Conservation (phyloP, 2,329 filamentous ascomycete genomes). For the Triangularia verruculosa region DNA sequence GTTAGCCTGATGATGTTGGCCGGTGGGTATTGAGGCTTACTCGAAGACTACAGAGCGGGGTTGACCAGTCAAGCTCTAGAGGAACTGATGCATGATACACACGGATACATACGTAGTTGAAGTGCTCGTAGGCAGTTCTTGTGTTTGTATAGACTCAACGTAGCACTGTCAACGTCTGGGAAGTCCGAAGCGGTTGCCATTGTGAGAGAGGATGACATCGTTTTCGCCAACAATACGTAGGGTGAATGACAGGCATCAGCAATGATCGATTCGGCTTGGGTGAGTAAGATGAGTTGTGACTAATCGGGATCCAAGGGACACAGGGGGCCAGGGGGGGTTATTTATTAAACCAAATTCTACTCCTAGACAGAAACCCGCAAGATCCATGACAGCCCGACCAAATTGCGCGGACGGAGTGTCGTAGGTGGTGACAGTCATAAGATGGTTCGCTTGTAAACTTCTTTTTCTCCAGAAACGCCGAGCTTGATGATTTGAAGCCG, state of each 20-base stretch:
- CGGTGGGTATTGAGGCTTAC: background rate
- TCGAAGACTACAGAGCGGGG: background rate
- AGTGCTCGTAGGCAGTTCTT: too few relatives aligned
- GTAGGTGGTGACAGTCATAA: background rate
- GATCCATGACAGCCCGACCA: background rate
- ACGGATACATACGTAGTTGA: background rate
- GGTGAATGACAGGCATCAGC: background rate
- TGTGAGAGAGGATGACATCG: background rate
- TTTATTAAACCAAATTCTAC: background rate
- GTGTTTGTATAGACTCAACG: background rate
- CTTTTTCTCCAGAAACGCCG: conserved; percentile 5
- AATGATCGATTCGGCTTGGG: too few relatives aligned
- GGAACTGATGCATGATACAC: too few relatives aligned
- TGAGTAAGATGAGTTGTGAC: too few relatives aligned
- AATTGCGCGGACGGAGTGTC: background rate
- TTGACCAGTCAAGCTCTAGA: too few relatives aligned
- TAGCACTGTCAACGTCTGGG: background rate
- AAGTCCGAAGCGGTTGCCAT: background rate
- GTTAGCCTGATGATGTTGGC: background rate
- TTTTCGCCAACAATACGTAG: background rate
- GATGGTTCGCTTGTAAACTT: background rate
- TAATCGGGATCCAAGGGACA: too few relatives aligned
- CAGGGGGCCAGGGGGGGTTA: background rate
- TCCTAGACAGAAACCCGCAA: background rate
- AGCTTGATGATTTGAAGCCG: conserved; percentile 3